phyloP scores from a whole-genome alignment of 1,284 basidiomycete species.

The Heterobasidion occidentale region DNA sequence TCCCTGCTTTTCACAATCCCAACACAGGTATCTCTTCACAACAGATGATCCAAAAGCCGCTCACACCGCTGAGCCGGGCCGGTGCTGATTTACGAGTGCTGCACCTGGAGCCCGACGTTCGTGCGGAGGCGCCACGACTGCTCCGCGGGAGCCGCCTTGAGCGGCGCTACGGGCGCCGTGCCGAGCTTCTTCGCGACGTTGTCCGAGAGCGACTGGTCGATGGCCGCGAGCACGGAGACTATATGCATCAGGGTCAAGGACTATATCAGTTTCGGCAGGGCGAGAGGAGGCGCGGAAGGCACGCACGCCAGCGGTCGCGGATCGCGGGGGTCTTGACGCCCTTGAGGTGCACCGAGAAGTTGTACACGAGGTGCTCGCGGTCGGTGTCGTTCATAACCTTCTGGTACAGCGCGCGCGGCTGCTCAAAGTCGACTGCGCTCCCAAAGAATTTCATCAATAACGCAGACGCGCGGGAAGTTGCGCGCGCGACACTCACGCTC shows the following conservation, averaged over 20 bases:
- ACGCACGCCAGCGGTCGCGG: conserved; percentile 63
- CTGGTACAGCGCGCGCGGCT: conserved; percentile 74
- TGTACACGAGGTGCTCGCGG: conserved; percentile 65
- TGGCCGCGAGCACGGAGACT: conserved; percentile 78
- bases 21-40: too few species aligned
- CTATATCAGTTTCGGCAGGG: not conserved
- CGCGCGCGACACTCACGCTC: conserved; percentile 47
- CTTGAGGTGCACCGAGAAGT: conserved; percentile 71
- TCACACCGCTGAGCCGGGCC: too few species aligned
- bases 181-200: conserved; percentile 71
- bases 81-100: not conserved
- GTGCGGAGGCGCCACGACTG: conserved; percentile 48
- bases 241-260: not conserved
- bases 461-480: not conserved
- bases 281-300: not conserved
- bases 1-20: too few species aligned
- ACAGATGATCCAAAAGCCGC: too few species aligned
- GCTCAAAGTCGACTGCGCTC: conserved; percentile 78
- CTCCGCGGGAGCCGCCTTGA: conserved; percentile 54
- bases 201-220: conserved; percentile 66
- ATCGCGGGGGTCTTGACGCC: conserved; percentile 59
- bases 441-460: not conserved
- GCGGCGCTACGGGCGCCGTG: conserved; percentile 46
- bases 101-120: conserved; percentile 8
- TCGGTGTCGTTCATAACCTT: conserved; percentile 71